Evolutionary conservation across 2,329 filamentous ascomycete species (phyloP).

Genomic region (Lanzia echinophila): DNA sequence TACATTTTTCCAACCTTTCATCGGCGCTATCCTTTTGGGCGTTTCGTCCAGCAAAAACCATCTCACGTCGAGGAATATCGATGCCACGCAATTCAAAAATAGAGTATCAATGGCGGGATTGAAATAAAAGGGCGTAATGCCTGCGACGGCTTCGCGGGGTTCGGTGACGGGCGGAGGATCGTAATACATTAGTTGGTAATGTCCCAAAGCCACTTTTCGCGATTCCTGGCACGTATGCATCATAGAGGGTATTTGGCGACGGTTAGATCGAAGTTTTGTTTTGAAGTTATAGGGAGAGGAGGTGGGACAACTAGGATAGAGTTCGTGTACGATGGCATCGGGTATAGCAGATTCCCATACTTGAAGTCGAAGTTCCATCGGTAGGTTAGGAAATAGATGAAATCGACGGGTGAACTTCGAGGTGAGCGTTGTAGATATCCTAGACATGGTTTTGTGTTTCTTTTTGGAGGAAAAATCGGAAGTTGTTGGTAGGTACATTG

Average conservation of each 20-base stretch:
- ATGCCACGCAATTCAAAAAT: constrained; percentile 22
- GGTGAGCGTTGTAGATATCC: constrained; percentile 8
- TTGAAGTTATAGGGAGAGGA: constrained; percentile 26
- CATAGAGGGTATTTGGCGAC: constrained; percentile 21
- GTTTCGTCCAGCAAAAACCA: constrained; percentile 27
- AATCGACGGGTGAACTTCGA: constrained; percentile 2
- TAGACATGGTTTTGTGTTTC: not conserved
- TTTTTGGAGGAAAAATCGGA: not conserved
- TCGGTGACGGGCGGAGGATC: constrained; percentile 12
- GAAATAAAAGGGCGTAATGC: constrained; percentile 28
- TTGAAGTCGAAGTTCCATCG: constrained; percentile 23
- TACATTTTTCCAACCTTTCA: constrained; percentile 28
- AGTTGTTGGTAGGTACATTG: not conserved
- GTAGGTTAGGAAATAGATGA: constrained; percentile 19
- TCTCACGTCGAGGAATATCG: constrained; percentile 29
- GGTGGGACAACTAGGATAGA: constrained; percentile 20
- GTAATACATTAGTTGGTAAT: constrained; percentile 25
- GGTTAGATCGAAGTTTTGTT: constrained; percentile 30
- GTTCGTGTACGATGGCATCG: constrained; percentile 25
- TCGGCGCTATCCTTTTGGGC: constrained; percentile 17
- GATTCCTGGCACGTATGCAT: constrained; percentile 25
- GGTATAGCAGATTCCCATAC: constrained; percentile 24
- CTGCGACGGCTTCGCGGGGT: constrained; percentile 17
- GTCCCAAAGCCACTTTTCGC: constrained; percentile 19
- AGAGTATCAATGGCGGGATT: constrained; percentile 24